These are phyloP conservation scores for Saprolegnia diclina DNA, from an alignment of 352 stramenopile species.

Conservation along the genomic window DNA sequence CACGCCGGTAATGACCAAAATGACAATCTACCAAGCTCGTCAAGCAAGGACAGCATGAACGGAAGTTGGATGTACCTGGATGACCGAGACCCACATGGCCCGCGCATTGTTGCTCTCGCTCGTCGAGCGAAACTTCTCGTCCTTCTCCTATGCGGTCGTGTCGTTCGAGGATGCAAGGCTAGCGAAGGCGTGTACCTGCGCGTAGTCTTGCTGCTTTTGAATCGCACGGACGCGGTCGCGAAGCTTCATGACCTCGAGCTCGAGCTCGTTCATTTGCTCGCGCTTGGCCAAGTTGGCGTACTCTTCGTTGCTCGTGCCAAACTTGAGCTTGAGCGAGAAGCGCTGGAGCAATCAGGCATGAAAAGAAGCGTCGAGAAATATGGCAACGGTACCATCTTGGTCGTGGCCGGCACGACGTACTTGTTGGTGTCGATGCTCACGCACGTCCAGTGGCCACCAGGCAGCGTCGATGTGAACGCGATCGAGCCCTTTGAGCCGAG, in stretches of 20 bases:
- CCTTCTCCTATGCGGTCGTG: constrained; percentile 44
- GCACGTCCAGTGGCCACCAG: constrained; percentile 72
- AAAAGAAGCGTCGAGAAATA: neutral
- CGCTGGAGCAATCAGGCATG: constrained; percentile 33
- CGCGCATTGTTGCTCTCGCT: constrained; percentile 76
- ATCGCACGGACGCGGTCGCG: constrained; percentile 71
- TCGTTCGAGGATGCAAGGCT: constrained; percentile 1
- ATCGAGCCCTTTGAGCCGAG: constrained; percentile 42
- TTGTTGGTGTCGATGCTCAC: constrained; percentile 62
- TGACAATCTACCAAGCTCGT: constrained; percentile 40
- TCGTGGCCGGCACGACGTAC: constrained; percentile 47
- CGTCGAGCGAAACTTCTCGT: constrained; percentile 53
- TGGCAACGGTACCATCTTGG: constrained; percentile 49
- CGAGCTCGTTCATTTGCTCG: constrained; percentile 73
- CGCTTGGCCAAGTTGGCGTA: constrained; percentile 81
- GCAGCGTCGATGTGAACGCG: constrained; percentile 54
- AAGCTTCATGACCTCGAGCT: constrained; percentile 74
- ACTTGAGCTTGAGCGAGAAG: constrained; percentile 58
- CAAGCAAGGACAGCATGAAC: neutral
- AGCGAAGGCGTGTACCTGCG: constrained; percentile 39
- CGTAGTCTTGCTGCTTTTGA: constrained; percentile 80
- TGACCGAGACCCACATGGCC: constrained; percentile 74
- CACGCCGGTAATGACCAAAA: constrained; percentile 59
- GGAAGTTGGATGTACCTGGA: constrained; percentile 42
- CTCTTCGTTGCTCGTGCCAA: constrained; percentile 67